These are phyloP conservation scores for Hsuehochloa calcarea DNA, from an alignment of 176 grass and related monocot species.

Conservation along the genomic window DNA sequence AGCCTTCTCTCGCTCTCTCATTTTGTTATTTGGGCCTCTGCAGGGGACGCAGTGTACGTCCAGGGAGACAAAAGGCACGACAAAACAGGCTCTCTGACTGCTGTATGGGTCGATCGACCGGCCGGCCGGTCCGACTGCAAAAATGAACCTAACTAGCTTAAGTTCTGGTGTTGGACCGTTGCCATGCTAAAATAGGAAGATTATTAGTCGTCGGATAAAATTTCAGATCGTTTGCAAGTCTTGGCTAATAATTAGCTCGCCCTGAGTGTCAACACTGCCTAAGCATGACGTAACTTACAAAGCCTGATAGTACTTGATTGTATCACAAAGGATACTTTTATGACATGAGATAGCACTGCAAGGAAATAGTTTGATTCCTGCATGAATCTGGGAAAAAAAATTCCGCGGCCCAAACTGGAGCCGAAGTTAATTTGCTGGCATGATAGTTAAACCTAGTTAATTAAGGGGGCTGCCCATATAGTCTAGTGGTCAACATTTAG, in stretches of 20 bases:
- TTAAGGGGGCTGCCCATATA: not conserved
- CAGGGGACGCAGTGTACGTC: not conserved
- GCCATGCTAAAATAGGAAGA: not conserved
- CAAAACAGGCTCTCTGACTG: not conserved
- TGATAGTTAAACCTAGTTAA: not conserved
- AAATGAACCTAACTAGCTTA: not conserved
- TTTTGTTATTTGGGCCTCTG: slow-evolving; percentile 5
- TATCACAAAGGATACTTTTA: not conserved
- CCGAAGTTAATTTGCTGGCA: not conserved
- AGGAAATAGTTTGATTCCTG: not conserved
- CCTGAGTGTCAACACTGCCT: not conserved
- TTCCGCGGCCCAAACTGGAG: not conserved
- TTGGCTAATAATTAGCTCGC: not conserved
- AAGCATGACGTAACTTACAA: not conserved
- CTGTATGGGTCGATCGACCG: not conserved
- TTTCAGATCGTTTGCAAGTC: not conserved
- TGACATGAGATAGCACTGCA: not conserved
- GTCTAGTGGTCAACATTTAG: not conserved
- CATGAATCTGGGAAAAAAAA: not conserved
- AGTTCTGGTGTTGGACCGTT: not conserved
- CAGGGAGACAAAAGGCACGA: slow-evolving; percentile 20
- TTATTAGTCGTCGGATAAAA: not conserved
- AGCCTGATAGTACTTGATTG: not conserved
- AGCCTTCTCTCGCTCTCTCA: not conserved
- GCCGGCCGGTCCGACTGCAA: not conserved